A percentile compares a stretch with the other conserved stretches of the same genome.
These are phyloP conservation scores for Nicotiana rustica DNA, from an alignment of 305 asterid genomes.

Conservation along the genomic window DNA sequence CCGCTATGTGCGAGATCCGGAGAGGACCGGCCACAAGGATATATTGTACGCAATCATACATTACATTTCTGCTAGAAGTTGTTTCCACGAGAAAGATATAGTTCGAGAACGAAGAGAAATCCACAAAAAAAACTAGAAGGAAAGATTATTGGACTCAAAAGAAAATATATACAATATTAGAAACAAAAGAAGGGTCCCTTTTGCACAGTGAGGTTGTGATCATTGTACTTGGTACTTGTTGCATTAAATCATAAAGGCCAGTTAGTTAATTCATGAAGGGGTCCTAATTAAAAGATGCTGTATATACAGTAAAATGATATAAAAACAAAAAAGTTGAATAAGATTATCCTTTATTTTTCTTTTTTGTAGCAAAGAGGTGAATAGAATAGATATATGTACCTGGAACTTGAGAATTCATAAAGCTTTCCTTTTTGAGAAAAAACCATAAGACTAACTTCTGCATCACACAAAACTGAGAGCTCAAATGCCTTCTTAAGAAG, in stretches of 20 bases:
- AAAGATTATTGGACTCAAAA: background rate
- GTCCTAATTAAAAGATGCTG: too few relatives aligned
- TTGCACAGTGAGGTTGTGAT: background rate
- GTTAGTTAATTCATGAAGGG: background rate
- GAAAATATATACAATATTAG: background rate
- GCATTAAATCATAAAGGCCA: background rate
- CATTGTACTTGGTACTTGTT: slow-evolving; percentile 22
- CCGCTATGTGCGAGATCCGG: too few relatives aligned
- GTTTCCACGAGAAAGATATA: background rate
- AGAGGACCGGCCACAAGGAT: too few relatives aligned
- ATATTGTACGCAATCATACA: too few relatives aligned
- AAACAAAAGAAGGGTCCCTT: background rate
- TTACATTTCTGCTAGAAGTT: too few relatives aligned
- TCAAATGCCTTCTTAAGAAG: slow-evolving; percentile 36
- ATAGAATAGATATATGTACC: background rate
- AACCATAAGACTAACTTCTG: slow-evolving; percentile 29
- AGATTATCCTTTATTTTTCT: background rate
- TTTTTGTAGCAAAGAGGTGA: background rate
- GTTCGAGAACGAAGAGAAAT: background rate
- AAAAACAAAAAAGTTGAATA: background rate
- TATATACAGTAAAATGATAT: too few relatives aligned
- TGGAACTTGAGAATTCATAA: slow-evolving; percentile 35
- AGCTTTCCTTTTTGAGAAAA: slow-evolving; percentile 34
- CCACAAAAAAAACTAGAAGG: background rate
- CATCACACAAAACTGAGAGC: slow-evolving; percentile 36